Evolutionary conservation across 352 stramenopile species (phyloP).

Genomic region (Phytopythium oedochilum): DNA sequence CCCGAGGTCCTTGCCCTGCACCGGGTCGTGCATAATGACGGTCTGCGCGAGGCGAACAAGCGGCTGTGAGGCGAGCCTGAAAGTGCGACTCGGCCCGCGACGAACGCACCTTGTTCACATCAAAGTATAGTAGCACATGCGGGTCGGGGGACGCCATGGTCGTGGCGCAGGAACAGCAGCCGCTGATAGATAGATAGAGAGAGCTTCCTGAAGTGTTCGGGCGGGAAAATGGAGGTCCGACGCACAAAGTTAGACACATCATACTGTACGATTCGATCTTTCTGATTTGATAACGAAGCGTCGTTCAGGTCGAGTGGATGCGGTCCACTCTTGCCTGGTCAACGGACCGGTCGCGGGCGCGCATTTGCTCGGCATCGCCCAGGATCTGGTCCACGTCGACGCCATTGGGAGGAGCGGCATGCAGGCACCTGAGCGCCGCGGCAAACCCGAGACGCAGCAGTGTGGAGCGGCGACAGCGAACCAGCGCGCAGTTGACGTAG

Average conservation of each 20-base stretch:
- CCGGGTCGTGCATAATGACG: slow-evolving; percentile 78
- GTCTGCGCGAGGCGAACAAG: slow-evolving; percentile 30
- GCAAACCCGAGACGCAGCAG: slow-evolving; percentile 42
- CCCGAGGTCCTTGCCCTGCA: slow-evolving; percentile 69
- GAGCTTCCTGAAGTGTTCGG: too few relatives aligned
- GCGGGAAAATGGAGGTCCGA: too few relatives aligned
- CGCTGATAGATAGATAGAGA: not conserved
- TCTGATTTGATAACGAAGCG: slow-evolving; percentile 1
- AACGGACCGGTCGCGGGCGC: slow-evolving; percentile 31
- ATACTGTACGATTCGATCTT: not conserved
- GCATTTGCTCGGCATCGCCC: slow-evolving; percentile 37
- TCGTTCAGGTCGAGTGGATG: too few relatives aligned
- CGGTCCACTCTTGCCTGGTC: slow-evolving; percentile 9
- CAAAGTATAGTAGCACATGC: slow-evolving; percentile 72
- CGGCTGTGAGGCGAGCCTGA: not conserved
- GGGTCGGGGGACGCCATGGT: slow-evolving; percentile 6
- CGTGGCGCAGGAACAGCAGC: not conserved
- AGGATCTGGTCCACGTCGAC: slow-evolving; percentile 35
- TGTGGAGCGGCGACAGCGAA: slow-evolving; percentile 37
- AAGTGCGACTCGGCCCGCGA: too few relatives aligned
- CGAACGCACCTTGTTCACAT: slow-evolving; percentile 67
- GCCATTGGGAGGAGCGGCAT: slow-evolving; percentile 5
- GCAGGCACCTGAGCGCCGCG: slow-evolving; percentile 30
- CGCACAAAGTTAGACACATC: not conserved
- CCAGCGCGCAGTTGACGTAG: slow-evolving; percentile 53